phyloP scores from a whole-genome alignment of 2,329 filamentous ascomycete species.

The Zarea fungicola region DNA sequence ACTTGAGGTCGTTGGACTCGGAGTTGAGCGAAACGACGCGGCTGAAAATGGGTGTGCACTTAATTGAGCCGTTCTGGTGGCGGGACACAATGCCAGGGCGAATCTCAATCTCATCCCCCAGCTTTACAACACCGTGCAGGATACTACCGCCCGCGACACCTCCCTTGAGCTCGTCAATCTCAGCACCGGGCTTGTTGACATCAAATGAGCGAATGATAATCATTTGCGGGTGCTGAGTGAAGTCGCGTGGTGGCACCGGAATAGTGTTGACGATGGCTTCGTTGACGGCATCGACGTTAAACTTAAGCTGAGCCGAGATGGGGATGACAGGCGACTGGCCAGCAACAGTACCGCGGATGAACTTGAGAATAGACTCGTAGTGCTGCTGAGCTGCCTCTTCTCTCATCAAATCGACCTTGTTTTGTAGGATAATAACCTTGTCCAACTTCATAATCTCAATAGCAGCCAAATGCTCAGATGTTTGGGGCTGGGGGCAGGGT shows the following conservation, averaged over 20 bases:
- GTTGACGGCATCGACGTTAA: conserved; percentile 98
- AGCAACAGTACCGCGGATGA: conserved; percentile 94
- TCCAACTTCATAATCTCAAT: conserved; percentile 99
- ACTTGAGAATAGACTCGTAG: conserved; percentile 96
- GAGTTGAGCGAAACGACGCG: conserved; percentile 93
- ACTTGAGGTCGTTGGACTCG: conserved; percentile 97
- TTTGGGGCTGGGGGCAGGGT: conserved; percentile 96
- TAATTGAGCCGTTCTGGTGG: conserved; percentile 86
- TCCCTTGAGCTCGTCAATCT: conserved; percentile 97
- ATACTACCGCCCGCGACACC: conserved; percentile 98
- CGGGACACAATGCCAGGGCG: conserved; percentile 96
- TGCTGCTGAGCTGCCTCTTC: conserved; percentile 91
- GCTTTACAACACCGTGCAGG: conserved; percentile 91
- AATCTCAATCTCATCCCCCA: conserved; percentile 98
- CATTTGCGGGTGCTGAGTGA: conserved; percentile 91
- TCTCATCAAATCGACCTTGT: conserved; percentile 98
- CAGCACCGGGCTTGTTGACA: conserved; percentile 98
- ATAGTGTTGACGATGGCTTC: conserved; percentile 95
- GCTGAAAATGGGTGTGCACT: conserved; percentile 96
- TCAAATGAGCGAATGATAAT: conserved; percentile 99
- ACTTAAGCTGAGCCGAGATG: conserved; percentile 95
- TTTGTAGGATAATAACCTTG: conserved; percentile 99
- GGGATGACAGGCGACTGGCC: conserved; percentile 94
- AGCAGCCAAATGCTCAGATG: conserved; percentile 95
- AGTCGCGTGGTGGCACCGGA: conserved; percentile 85